Percentiles rank a stretch among this genome's conserved stretches.
phyloP scores from a whole-genome alignment of 805 yeast species.

The Yamadazyma paraphyllophila region DNA sequence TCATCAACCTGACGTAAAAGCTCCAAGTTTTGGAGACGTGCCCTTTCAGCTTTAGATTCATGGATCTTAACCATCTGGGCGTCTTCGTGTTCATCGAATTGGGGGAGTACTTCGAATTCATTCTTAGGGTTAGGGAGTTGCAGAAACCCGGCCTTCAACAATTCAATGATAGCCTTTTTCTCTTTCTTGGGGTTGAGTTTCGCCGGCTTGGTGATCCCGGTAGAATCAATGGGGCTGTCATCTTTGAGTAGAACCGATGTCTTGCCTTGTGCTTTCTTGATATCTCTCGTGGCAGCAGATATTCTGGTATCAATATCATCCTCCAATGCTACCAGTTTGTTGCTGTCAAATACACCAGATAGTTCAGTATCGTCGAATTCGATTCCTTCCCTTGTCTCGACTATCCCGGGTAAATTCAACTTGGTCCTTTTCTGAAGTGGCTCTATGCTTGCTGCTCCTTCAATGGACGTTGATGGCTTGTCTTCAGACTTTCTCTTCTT shows the following conservation, averaged over 20 bases:
- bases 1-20: constrained; percentile 24
- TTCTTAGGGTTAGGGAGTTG: constrained; percentile 40
- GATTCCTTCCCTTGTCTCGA: background rate
- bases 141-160: constrained; percentile 16
- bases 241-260: constrained; percentile 1
- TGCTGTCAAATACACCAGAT: constrained; percentile 5
- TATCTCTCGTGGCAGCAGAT: constrained; percentile 28
- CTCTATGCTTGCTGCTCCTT: constrained; percentile 4
- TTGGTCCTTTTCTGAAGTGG: constrained; percentile 15
- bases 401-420: constrained; percentile 14
- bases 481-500: constrained; percentile 16
- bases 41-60: constrained; percentile 22
- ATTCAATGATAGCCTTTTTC: constrained; percentile 11
- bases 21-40: constrained; percentile 21
- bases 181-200: constrained; percentile 6
- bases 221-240: background rate
- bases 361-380: constrained; percentile 22
- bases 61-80: constrained; percentile 21
- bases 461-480: constrained; percentile 3
- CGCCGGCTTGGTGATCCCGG: background rate
- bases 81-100: constrained; percentile 20
- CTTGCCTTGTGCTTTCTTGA: constrained; percentile 21
- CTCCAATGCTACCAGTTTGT: constrained; percentile 1
- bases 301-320: constrained; percentile 35
- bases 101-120: constrained; percentile 35